These are phyloP conservation scores for Pelargonium australe DNA, from an alignment of 441 rosid genomes.

Conservation along the genomic window DNA sequence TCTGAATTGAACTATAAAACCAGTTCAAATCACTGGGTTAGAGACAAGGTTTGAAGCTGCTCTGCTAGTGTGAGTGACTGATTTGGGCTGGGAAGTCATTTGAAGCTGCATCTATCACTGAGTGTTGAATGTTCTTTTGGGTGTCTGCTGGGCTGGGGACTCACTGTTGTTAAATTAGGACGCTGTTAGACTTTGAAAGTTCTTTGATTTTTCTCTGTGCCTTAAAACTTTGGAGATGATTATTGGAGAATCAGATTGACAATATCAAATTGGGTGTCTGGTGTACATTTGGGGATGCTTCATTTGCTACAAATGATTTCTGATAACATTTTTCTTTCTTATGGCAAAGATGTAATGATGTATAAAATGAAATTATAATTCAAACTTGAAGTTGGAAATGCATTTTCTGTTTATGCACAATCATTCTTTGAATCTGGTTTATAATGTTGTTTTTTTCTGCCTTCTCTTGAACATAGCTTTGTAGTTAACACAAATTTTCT, in stretches of 20 bases:
- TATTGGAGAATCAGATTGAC: no score
- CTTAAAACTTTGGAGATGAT: no score
- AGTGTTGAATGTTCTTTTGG: no score
- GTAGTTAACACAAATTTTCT: not conserved
- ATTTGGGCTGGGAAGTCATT: not conserved
- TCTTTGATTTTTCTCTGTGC: not conserved
- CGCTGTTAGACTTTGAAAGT: not conserved
- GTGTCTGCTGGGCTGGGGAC: no score
- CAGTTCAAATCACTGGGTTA: slow-evolving; percentile 4
- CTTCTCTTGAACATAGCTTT: not conserved
- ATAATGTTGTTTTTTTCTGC: not conserved
- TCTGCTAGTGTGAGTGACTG: not conserved
- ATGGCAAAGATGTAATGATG: not conserved
- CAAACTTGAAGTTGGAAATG: not conserved
- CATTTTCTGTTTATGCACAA: not conserved
- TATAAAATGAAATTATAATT: not conserved
- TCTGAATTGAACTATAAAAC: not conserved
- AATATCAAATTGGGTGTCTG: not conserved
- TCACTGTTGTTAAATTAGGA: not conserved
- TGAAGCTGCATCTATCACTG: not conserved
- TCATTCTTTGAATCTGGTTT: not conserved
- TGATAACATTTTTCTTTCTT: not conserved
- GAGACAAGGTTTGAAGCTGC: not conserved
- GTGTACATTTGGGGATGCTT: not conserved
- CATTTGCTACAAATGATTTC: not conserved